These are phyloP conservation scores for Dryas integrifolia DNA, from an alignment of 331 rosid species.

Conservation along the genomic window DNA sequence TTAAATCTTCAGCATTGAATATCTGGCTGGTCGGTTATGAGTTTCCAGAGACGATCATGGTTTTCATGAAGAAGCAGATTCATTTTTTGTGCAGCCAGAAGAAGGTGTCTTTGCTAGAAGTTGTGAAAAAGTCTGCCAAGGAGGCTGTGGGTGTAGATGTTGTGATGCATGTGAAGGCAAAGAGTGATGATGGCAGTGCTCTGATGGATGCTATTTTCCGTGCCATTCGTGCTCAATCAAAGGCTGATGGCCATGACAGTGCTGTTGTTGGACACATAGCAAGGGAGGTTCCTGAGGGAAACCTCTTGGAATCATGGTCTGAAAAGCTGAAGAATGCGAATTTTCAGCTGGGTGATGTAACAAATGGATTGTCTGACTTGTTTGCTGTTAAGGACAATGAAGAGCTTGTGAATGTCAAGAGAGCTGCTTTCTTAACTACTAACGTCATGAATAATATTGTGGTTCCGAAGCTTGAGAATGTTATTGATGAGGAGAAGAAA, in stretches of 20 bases:
- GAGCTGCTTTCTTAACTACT: slow-evolving; percentile 44
- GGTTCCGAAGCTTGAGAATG: slow-evolving; percentile 48
- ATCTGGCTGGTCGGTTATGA: slow-evolving; percentile 55
- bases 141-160: slow-evolving; percentile 50
- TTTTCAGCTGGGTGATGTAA: slow-evolving; percentile 41
- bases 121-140: slow-evolving; percentile 38
- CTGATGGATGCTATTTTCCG: slow-evolving; percentile 44
- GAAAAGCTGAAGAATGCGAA: slow-evolving; percentile 38
- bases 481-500: slow-evolving; percentile 53
- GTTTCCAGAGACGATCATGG: slow-evolving; percentile 51
- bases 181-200: slow-evolving; percentile 44
- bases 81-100: slow-evolving; percentile 52
- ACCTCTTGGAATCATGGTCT: slow-evolving; percentile 46
- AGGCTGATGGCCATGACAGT: slow-evolving; percentile 37
- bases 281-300: slow-evolving; percentile 53
- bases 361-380: slow-evolving; percentile 48
- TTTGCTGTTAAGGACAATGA: slow-evolving; percentile 43
- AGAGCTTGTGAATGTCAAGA: slow-evolving; percentile 45
- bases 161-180: slow-evolving; percentile 46
- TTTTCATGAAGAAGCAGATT: slow-evolving; percentile 50
- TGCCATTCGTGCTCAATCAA: slow-evolving; percentile 40
- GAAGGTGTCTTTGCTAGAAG: slow-evolving; percentile 47
- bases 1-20: slow-evolving; percentile 47
- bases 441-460: slow-evolving; percentile 43
- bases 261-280: slow-evolving; percentile 43